Conservation (phyloP, 495 filamentous ascomycete species). For the Hypoxylon intermedium region DNA sequence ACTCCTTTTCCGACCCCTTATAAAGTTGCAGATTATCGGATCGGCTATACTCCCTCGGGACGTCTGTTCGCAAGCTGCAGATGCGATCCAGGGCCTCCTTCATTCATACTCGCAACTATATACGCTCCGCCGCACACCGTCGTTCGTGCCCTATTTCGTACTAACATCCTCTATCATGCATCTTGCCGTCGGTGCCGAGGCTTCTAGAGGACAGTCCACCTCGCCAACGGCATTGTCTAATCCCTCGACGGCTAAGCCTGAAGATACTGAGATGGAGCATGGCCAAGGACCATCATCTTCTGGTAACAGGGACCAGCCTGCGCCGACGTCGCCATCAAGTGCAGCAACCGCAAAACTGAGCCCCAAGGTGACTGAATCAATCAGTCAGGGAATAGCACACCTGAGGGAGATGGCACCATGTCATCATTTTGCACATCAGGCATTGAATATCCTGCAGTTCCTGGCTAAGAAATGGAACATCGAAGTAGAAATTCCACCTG, state of each 20-base stretch:
- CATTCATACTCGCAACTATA: conserved; percentile 66
- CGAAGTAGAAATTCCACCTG: conserved; percentile 49
- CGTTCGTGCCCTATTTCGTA: conserved; percentile 66
- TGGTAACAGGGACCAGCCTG: conserved; percentile 33
- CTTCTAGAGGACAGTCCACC: conserved; percentile 15
- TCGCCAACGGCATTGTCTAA: conserved; percentile 27
- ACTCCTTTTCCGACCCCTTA: conserved; percentile 69
- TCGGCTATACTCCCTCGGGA: conserved; percentile 67
- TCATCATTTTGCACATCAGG: conserved; percentile 65
- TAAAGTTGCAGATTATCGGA: conserved; percentile 65
- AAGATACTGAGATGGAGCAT: conserved; percentile 16
- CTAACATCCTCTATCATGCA: conserved; percentile 66
- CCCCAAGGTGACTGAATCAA: conserved; percentile 46
- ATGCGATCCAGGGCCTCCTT: conserved; percentile 64
- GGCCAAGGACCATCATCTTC: conserved; percentile 32
- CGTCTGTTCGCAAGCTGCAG: conserved; percentile 66
- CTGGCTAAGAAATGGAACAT: conserved; percentile 65
- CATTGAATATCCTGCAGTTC: conserved; percentile 63
- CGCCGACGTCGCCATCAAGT: conserved; percentile 32
- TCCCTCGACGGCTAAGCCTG: conserved; percentile 38
- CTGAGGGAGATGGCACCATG: conserved; percentile 64
- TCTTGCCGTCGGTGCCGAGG: conserved; percentile 55
- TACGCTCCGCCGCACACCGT: conserved; percentile 62
- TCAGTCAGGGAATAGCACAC: conserved; percentile 56
- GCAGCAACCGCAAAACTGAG: conserved; percentile 30